Evolutionary conservation across 2,329 filamentous ascomycete species (phyloP).

Genomic region (Elsinoe australis): DNA sequence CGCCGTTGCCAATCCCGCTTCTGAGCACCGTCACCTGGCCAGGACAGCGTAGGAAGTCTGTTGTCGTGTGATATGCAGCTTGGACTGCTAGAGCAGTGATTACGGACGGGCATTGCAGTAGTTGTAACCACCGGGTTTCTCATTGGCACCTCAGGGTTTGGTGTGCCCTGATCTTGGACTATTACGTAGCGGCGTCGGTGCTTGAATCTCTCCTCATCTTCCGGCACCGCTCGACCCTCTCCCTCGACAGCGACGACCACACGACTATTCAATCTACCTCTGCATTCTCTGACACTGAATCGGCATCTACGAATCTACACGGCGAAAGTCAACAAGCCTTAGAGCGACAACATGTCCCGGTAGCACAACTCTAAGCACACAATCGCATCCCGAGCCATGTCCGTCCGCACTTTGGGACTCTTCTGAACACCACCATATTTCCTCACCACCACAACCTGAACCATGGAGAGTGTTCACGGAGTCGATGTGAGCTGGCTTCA

Average conservation of each 20-base stretch:
- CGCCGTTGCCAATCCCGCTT: neutral
- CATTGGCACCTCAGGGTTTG: too few species aligned
- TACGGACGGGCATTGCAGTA: too few species aligned
- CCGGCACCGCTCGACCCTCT: too few species aligned
- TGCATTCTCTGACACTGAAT: too few species aligned
- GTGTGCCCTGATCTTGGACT: too few species aligned
- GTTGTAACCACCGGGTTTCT: too few species aligned
- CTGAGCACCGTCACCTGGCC: conserved; percentile 4
- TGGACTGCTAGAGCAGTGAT: neutral
- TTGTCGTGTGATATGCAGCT: neutral
- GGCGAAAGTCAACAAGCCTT: too few species aligned
- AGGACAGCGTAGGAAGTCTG: neutral
- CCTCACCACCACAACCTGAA: neutral
- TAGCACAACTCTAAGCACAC: neutral
- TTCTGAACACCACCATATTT: neutral
- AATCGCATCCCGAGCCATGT: neutral
- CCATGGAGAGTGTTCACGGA: conserved; percentile 72
- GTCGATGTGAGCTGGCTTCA: conserved; percentile 91
- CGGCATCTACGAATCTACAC: too few species aligned
- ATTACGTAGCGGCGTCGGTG: too few species aligned
- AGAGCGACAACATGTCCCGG: conserved; percentile 6
- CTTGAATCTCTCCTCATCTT: too few species aligned
- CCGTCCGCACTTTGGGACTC: neutral
- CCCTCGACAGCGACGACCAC: too few species aligned
- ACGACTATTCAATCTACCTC: too few species aligned